Base-by-base conservation (phyloP, 257 asterid species). In the Plectranthus barbatus region DNA sequence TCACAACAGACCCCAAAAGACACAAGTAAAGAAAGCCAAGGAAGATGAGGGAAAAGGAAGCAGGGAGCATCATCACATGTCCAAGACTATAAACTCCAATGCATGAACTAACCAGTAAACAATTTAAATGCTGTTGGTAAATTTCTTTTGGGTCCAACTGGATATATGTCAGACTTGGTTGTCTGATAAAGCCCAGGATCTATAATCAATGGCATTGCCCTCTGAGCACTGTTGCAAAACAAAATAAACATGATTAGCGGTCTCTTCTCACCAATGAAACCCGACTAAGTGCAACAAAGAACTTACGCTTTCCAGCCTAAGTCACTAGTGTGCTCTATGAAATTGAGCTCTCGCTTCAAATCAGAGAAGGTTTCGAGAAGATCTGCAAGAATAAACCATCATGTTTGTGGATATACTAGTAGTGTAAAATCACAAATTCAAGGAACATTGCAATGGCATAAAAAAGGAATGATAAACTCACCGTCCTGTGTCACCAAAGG, bases 401-500 rank as follows among this genome's bases (percentile, higher is more conserved):
- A 52, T 34, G 40, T 58, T 41, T 10, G 67, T 57, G 40, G 36
- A 51, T 10, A 26, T 60, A 20, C 58, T 6, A 20, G 33, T 21
- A 40, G 5, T 9, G 23, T 24, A 17, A 69, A 67, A 8, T 66
- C 59, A 44, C 19, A 55, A 36, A 19, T 37, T 15, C 59, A 55
- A 5, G n/a, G 39, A 58, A 24, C 21, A 36, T 13, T 37, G 29
- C 64, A 23, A 31, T 40, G 13, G 18, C 9, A 45, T 48, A 45
- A 12, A 41, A 59, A 42, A 41, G n/a, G 55, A 13, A 48, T 11
- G 18, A 61, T 45, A 67, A 36, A 78, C 78, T 76, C 66, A 87
- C 99, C 99, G 70, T 92, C 99, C 74, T 92, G 99, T 66, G 97
- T 92, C 72, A 92, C 95, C 81, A 92, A 76, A 9, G 99, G 99